phyloP scores from a whole-genome alignment of 2,329 filamentous ascomycete genomes.

The Botryotinia globosa region DNA sequence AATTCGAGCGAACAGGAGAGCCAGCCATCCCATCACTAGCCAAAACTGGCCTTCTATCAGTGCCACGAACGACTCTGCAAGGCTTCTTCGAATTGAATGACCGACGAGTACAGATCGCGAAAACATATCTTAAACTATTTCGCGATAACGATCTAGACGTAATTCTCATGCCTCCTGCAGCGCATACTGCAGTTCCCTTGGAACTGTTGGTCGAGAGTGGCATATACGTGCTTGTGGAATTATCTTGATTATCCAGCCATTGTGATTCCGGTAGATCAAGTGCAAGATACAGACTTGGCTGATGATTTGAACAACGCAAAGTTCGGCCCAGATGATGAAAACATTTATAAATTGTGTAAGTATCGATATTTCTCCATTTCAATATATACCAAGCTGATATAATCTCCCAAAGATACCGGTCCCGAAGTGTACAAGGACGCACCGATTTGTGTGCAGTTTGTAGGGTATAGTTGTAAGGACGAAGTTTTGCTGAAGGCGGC shows the following conservation, averaged over 20 bases:
- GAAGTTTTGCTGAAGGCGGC: conserved; percentile 34
- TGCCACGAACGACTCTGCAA: conserved; percentile 27
- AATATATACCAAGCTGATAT: conserved; percentile 20
- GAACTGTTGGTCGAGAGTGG: conserved; percentile 34
- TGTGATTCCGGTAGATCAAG: conserved; percentile 26
- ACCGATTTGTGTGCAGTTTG: conserved; percentile 36
- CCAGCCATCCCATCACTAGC: conserved; percentile 42
- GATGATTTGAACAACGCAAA: conserved; percentile 35
- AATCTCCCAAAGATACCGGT: conserved; percentile 35
- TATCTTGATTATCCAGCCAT: conserved; percentile 33
- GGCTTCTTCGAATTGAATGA: conserved; percentile 34
- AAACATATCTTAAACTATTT: conserved; percentile 22
- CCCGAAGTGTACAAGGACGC: conserved; percentile 34
- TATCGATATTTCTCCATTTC: conserved; percentile 7
- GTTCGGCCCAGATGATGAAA: conserved; percentile 31
- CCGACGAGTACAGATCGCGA: conserved; percentile 32
- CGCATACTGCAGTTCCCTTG: conserved; percentile 48
- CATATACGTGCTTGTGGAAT: conserved; percentile 56
- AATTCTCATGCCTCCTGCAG: conserved; percentile 51
- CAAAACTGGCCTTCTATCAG: conserved; percentile 36
- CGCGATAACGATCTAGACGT: conserved; percentile 45
- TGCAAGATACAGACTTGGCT: conserved; percentile 30
- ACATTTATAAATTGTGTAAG: conserved; percentile 35
- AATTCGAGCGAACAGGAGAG: conserved; percentile 5
- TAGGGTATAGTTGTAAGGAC: conserved; percentile 38